phyloP scores from a whole-genome alignment of 2,329 filamentous ascomycete species.

The Intubia oerlemansii region DNA sequence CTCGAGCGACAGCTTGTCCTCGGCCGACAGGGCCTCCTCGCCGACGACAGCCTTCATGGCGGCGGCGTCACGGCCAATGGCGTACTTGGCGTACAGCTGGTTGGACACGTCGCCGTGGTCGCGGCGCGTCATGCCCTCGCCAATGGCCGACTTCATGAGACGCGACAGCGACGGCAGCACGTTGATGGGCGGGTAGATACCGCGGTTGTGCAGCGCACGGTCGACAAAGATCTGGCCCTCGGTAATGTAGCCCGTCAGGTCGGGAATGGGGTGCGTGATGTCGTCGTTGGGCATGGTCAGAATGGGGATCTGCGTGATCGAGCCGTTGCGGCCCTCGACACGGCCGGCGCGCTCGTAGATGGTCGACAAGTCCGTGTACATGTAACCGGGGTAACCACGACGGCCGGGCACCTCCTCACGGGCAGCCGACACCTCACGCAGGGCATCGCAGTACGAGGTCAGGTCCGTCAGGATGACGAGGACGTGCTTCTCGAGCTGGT shows the following conservation, averaged over 20 bases:
- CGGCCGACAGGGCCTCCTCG: conserved; percentile 84
- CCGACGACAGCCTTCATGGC: conserved; percentile 99
- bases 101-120: conserved; percentile 98
- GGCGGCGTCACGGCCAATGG: conserved; percentile 92
- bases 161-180: conserved; percentile 92
- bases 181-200: conserved; percentile 97
- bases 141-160: conserved; percentile 99
- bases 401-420: conserved; percentile 97
- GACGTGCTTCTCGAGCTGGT: conserved; percentile 99
- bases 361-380: conserved; percentile 99
- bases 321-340: conserved; percentile 91
- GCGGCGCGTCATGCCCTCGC: conserved; percentile 86
- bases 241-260: conserved; percentile 97
- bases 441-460: conserved; percentile 93
- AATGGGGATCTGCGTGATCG: conserved; percentile 97
- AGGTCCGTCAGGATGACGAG: conserved; percentile 96
- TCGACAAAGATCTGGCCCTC: conserved; percentile 98
- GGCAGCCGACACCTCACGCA: conserved; percentile 94
- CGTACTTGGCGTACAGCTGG: conserved; percentile 98
- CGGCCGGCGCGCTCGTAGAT: conserved; percentile 98
- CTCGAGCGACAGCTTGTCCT: conserved; percentile 96
- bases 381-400: conserved; percentile 99
- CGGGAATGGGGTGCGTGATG: conserved; percentile 96
- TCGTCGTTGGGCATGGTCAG: conserved; percentile 99
- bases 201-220: conserved; percentile 83